Evolutionary conservation across 1,284 basidiomycete genomes (phyloP), one percentile per base, ranked within the genome.

Genomic region (Naganishia albida): DNA sequence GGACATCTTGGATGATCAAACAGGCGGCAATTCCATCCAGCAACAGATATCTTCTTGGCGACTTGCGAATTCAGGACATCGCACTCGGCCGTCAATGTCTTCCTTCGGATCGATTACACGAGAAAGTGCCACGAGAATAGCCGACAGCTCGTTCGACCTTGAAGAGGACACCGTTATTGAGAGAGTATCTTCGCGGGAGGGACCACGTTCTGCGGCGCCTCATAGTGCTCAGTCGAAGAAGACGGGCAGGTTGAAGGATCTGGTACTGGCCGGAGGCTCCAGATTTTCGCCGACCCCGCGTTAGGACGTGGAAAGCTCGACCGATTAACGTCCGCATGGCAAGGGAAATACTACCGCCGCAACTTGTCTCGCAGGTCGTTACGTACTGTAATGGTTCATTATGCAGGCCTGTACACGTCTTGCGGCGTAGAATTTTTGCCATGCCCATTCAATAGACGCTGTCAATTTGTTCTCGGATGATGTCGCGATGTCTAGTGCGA

Each of bases 81-180:
- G 51, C 3, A 38, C 30, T 25, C 64, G 50, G 26, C 56, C 64
- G 18, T 65, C 64, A 26, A 62, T 53, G 49, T 65, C 64, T 12
- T 65, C 64, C 7, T 44, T 59, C 18, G 56, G 64, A 6, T 65
- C 57, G 7, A 26, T 60, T 30, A 60, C 57, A 3, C 30, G 57
- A 13, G 57, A 60, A 10, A 38, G 46, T 34, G 28, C 56, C 12
- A 34, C 18, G 13, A 49, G 59, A 10, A 38, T 52, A 25, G 26
- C 28, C 3, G 43, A 53, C 39, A 62, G 51, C 34, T 34, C 59
- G 25, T 65, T 65, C 34, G 64, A 65, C 28, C 50, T 65, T 10
- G 64, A 65, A 20, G 64, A 65, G 20, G 64, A 65, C 18, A 53
- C 18, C 23, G 23, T 40, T 48, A 39, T 49, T 6, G 57, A 60